Conservation (phyloP, 2,329 filamentous ascomycete genomes). For the Drechslerella dactyloides region DNA sequence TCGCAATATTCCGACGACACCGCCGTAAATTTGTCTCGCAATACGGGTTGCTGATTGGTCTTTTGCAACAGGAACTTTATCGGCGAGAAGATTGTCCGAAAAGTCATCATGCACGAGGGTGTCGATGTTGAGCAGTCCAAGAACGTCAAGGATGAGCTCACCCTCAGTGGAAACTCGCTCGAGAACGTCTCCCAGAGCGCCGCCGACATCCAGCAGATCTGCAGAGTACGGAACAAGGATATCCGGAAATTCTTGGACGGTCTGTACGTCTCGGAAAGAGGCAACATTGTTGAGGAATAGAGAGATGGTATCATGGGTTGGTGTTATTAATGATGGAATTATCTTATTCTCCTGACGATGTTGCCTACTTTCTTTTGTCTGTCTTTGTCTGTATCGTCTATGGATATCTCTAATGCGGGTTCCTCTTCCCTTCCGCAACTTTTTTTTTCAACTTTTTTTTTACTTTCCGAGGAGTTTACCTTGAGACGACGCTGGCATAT, state of each 20-base stretch:
- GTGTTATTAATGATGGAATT: slow-evolving; percentile 38
- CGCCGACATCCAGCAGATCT: slow-evolving; percentile 99
- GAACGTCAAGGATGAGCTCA: slow-evolving; percentile 94
- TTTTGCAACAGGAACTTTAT: slow-evolving; percentile 78
- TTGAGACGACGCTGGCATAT: slow-evolving; percentile 46
- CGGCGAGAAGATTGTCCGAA: slow-evolving; percentile 98
- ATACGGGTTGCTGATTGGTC: slow-evolving; percentile 12
- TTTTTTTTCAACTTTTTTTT: slow-evolving; percentile 51
- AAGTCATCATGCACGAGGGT: slow-evolving; percentile 84
- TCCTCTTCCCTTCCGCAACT: slow-evolving; percentile 34
- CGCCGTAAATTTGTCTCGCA: not conserved
- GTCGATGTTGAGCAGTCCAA: slow-evolving; percentile 89
- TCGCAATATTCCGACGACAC: not conserved
- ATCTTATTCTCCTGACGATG: slow-evolving; percentile 26
- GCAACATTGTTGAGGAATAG: slow-evolving; percentile 81
- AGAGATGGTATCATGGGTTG: slow-evolving; percentile 48
- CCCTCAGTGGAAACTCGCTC: slow-evolving; percentile 90
- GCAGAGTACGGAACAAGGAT: slow-evolving; percentile 99
- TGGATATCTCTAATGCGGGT: slow-evolving; percentile 51
- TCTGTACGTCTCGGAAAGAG: slow-evolving; percentile 99
- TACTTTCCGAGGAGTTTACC: slow-evolving; percentile 50
- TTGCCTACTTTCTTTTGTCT: slow-evolving; percentile 37
- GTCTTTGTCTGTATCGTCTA: slow-evolving; percentile 49
- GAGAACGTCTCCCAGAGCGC: slow-evolving; percentile 98
- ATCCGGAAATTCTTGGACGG: slow-evolving; percentile 99